Percentiles rank a stretch among this genome's conserved stretches.
Conservation (phyloP, 768 basidiomycete genomes). For the Baorangia bicolor region DNA sequence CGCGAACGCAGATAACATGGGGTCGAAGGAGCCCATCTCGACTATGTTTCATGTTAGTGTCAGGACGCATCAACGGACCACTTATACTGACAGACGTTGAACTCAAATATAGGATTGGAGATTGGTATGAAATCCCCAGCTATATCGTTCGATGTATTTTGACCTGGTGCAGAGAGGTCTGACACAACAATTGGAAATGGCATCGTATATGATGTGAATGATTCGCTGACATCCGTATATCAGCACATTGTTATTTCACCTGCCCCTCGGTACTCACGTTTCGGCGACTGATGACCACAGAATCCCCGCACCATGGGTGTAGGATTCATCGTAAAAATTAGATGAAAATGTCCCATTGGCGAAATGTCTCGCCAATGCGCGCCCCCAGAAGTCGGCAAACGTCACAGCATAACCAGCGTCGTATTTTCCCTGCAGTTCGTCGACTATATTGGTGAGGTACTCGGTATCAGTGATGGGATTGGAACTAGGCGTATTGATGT, state of each 20-base stretch:
- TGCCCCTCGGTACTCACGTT: slow-evolving; percentile 26
- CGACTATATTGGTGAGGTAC: slow-evolving; percentile 19
- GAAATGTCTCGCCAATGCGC: slow-evolving; percentile 37
- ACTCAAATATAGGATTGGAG: slow-evolving; percentile 35
- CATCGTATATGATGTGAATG: slow-evolving; percentile 33
- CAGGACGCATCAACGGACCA: background rate
- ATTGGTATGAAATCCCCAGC: slow-evolving; percentile 28
- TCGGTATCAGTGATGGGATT: slow-evolving; percentile 12
- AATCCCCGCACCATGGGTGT: slow-evolving; percentile 35
- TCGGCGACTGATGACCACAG: slow-evolving; percentile 35
- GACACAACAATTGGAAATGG: slow-evolving; percentile 42
- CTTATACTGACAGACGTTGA: slow-evolving; percentile 33
- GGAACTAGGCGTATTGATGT: slow-evolving; percentile 19
- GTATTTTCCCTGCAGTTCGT: slow-evolving; percentile 33
- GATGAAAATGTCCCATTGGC: slow-evolving; percentile 35
- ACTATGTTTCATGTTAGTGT: slow-evolving; percentile 21
- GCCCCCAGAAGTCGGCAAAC: slow-evolving; percentile 29
- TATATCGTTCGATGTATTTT: slow-evolving; percentile 24
- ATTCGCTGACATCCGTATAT: slow-evolving; percentile 20
- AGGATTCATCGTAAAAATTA: slow-evolving; percentile 30
- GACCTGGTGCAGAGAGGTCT: slow-evolving; percentile 23
- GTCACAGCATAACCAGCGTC: slow-evolving; percentile 32
- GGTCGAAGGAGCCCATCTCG: slow-evolving; percentile 43
- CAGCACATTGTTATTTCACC: background rate
- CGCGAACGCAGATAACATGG: slow-evolving; percentile 45